Conservation (phyloP, 345 rosid genomes). For the Brassica juncea region DNA sequence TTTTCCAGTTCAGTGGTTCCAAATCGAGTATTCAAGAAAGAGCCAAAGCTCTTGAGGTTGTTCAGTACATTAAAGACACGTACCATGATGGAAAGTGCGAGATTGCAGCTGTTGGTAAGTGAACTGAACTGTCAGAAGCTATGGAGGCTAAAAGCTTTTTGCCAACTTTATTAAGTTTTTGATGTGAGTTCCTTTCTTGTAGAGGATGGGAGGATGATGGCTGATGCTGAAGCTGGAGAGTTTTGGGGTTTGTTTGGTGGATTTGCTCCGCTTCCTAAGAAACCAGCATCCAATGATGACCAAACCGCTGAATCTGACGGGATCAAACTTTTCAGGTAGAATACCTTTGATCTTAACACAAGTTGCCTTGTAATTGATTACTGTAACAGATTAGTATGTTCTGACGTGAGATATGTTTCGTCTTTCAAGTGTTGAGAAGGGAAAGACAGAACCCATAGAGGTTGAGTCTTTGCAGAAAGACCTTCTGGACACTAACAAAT, state of each 20-base stretch:
- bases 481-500: constrained; percentile 73
- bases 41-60: constrained; percentile 98
- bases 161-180: constrained; percentile 7
- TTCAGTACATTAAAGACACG: constrained; percentile 91
- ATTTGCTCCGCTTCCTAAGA: constrained; percentile 97
- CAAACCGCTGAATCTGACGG: constrained; percentile 45
- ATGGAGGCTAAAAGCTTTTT: neutral
- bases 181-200: constrained; percentile 17
- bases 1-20: constrained; percentile 96
- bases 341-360: constrained; percentile 10
- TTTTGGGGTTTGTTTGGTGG: constrained; percentile 99
- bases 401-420: constrained; percentile 41
- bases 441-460: constrained; percentile 70
- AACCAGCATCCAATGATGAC: constrained; percentile 60
- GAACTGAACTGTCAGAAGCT: constrained; percentile 22
- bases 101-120: constrained; percentile 90
- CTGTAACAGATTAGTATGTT: constrained; percentile 13
- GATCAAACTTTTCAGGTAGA: constrained; percentile 69
- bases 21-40: constrained; percentile 98
- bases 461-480: constrained; percentile 72
- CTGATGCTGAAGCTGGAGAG: constrained; percentile 98
- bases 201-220: constrained; percentile 99
- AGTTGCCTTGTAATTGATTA: constrained; percentile 2
- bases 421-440: constrained; percentile 77
- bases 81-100: constrained; percentile 97